Base-by-base conservation (phyloP, 2,329 filamentous ascomycete species). In the Fusarium tanahbumbuense region DNA sequence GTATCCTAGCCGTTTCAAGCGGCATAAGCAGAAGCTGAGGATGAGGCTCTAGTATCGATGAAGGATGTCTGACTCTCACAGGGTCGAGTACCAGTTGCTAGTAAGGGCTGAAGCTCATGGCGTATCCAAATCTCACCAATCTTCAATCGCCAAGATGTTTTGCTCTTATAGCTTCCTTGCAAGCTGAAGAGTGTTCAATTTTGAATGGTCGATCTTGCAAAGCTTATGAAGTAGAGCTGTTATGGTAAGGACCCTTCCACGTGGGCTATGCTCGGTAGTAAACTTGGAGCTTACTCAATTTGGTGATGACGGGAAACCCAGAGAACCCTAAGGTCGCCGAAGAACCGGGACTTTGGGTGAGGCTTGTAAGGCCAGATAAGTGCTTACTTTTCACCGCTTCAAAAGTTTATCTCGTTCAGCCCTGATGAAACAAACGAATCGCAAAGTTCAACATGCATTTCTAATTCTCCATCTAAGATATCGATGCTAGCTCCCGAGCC, bases 161-260 rank as follows among this genome's bases (percentile, higher is more conserved):
- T 37, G 10, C 6, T 12, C 34, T 4, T n/a, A 3, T 11, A n/a
- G 34, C 2, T 1, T 3, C 0, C 1, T 7, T 11, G 12, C 12
- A 10, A 37, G 18, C 10, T 37, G 5, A 37, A 37, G 6, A 7
- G 4, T 2, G 7, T 16, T 5, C 0, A 2, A 44, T 5, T 23
- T 15, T 23, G 12, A 44, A n/a, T 37, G 34, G 18, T 7, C 34
- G 12, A n/a, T 37, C 6, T n/a, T 1, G 10, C 7, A 37, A 37
- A 37, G 6, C 18, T 37, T 15, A 23, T 2, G 8, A 23, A 16
- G 15, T 3, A 44, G 6, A 7, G 9, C 1, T 23, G 7, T 16
- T 18, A 5, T 44, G 7, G 41, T 15, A 37, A 34, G 47, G 18
- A 37, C 7, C 6, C 18, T n/a, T 13, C 47, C 16, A 37, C 28